Evolutionary conservation across 2,329 filamentous ascomycete species (phyloP).

Genomic region (Hysterium pulicare): DNA sequence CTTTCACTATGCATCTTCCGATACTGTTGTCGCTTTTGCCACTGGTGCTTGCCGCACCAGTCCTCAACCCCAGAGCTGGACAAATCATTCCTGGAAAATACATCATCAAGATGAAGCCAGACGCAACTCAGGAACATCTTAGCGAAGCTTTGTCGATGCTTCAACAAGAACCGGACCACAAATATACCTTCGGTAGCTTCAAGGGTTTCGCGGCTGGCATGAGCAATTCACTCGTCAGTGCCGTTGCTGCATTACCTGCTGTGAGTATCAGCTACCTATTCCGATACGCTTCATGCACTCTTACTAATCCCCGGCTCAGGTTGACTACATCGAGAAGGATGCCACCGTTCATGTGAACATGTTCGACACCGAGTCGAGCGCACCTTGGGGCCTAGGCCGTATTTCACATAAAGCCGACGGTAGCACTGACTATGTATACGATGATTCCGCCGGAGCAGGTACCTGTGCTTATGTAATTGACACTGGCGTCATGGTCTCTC

Average conservation of each 20-base stretch:
- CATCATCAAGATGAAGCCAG: constrained; percentile 46
- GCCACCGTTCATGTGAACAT: constrained; percentile 33
- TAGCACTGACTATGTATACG: constrained; percentile 36
- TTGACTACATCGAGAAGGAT: constrained; percentile 41
- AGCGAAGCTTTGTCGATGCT: constrained; percentile 26
- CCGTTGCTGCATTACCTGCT: constrained; percentile 26
- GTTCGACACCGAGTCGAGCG: constrained; percentile 36
- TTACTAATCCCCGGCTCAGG: constrained; percentile 13
- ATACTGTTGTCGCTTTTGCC: constrained; percentile 38
- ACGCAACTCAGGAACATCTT: constrained; percentile 25
- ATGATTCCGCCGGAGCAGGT: constrained; percentile 34
- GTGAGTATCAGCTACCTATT: constrained; percentile 15
- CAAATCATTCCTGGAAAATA: constrained; percentile 41
- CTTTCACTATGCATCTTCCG: constrained; percentile 33
- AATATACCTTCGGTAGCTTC: constrained; percentile 38
- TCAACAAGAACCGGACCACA: constrained; percentile 26
- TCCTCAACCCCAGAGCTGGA: constrained; percentile 37
- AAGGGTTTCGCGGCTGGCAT: constrained; percentile 39
- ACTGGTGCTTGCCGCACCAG: constrained; percentile 38
- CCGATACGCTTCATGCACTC: too few species aligned
- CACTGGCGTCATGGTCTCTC: constrained; percentile 58
- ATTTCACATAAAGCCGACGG: constrained; percentile 35
- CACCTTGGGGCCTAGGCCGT: constrained; percentile 41
- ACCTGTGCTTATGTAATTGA: constrained; percentile 62
- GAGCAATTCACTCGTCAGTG: constrained; percentile 23